Conservation (phyloP, 345 rosid genomes). For the Dipteronia dyeriana region DNA sequence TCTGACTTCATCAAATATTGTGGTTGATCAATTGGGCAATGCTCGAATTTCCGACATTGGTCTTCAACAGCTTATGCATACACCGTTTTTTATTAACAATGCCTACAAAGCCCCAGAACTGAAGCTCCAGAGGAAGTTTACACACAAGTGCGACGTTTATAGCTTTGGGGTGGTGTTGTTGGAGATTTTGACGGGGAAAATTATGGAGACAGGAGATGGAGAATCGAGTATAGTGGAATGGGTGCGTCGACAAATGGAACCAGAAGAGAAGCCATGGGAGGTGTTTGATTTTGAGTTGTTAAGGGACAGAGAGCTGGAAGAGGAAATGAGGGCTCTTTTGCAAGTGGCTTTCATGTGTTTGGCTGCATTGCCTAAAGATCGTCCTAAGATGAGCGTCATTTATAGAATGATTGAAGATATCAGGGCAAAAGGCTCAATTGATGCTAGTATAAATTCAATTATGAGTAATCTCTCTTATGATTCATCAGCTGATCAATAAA, state of each 20-base stretch:
- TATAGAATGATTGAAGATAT: conserved; percentile 41
- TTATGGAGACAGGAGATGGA: conserved; percentile 37
- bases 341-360: conserved; percentile 47
- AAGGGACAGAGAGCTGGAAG: conserved; percentile 36
- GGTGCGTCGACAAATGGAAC: conserved; percentile 30
- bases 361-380: conserved; percentile 38
- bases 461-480: conserved; percentile 35
- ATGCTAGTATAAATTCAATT: conserved; percentile 21
- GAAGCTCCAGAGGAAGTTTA: conserved; percentile 19
- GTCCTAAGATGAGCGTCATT: conserved; percentile 46
- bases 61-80: conserved; percentile 32
- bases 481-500: conserved; percentile 26
- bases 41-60: conserved; percentile 41
- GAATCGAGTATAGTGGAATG: conserved; percentile 41
- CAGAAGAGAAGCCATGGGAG: conserved; percentile 35
- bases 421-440: conserved; percentile 25
- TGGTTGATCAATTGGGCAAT: conserved; percentile 31
- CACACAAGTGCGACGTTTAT: conserved; percentile 41
- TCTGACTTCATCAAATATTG: conserved; percentile 40
- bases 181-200: conserved; percentile 45
- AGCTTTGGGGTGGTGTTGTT: conserved; percentile 45
- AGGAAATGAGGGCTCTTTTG: conserved; percentile 41
- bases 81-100: conserved; percentile 17
- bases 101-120: conserved; percentile 41
- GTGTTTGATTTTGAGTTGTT: conserved; percentile 47